Evolutionary conservation across 2,329 filamentous ascomycete genomes (phyloP).

Genomic region (Hansfordia pulvinata): DNA sequence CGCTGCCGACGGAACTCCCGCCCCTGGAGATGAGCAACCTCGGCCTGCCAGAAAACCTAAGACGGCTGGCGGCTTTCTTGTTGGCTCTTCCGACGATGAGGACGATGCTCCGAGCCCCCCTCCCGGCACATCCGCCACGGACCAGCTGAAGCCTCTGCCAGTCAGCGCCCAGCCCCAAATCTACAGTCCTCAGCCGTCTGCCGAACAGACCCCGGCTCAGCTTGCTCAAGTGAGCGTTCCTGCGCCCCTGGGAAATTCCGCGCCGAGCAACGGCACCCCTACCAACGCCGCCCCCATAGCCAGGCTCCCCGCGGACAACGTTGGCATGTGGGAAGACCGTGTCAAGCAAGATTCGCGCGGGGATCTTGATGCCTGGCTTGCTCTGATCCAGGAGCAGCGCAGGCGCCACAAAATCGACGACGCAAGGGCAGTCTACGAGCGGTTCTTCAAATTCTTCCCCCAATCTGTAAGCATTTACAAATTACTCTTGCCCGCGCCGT

Average conservation of each 20-base stretch:
- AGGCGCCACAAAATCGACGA: slow-evolving; percentile 73
- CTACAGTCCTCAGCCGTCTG: slow-evolving; percentile 4
- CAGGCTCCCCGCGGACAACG: slow-evolving; percentile 49
- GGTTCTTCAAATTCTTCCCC: slow-evolving; percentile 80
- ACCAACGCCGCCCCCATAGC: slow-evolving; percentile 8
- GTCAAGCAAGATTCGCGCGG: slow-evolving; percentile 87
- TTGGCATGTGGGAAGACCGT: slow-evolving; percentile 76
- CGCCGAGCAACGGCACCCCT: too few species aligned
- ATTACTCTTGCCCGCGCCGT: background rate
- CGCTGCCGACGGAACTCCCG: slow-evolving; percentile 5
- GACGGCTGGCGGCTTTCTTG: slow-evolving; percentile 44
- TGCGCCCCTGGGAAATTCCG: too few species aligned
- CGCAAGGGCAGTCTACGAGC: slow-evolving; percentile 65
- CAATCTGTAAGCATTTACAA: slow-evolving; percentile 58
- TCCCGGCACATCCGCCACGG: slow-evolving; percentile 3
- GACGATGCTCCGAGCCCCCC: slow-evolving; percentile 19
- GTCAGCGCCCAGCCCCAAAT: slow-evolving; percentile 8
- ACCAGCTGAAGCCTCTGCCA: slow-evolving; percentile 10
- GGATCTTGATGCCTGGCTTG: slow-evolving; percentile 83
- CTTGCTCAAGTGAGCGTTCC: slow-evolving; percentile 6
- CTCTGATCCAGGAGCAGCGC: slow-evolving; percentile 73
- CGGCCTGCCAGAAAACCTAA: slow-evolving; percentile 41
- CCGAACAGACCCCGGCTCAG: background rate
- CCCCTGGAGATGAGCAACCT: slow-evolving; percentile 16
- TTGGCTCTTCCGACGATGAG: slow-evolving; percentile 46